Base-by-base conservation (phyloP, 1,284 basidiomycete species). In the Puccinia horiana region DNA sequence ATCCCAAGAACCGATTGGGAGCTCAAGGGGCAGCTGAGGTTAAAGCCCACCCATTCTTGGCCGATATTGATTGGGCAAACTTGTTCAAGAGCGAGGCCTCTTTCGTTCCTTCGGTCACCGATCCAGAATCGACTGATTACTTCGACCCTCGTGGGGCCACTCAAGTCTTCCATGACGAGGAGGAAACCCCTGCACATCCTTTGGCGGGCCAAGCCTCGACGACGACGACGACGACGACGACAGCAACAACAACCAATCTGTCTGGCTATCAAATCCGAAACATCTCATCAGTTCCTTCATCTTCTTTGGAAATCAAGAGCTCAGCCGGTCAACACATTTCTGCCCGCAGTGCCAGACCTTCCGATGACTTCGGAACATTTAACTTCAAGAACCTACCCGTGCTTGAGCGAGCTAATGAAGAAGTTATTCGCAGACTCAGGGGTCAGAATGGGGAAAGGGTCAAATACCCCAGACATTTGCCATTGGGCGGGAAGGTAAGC, bases 61-160 rank as follows among this genome's bases (percentile, higher is more conserved):
- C 91, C 49, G 94, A 91, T 40, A 92, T 98, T 84, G 93, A 98
- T 85, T 99, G 97, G 96, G 92, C 93, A 80, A 92, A 93, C 82
- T 91, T 99, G 83, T 94, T 93, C 4, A 92, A 91, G 11, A 91
- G 91, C 3, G 93, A 95, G 86, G 95, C 96, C 29, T 94, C 94
- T 35, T 99, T 99, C 88, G 95, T 99, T 74, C 97, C 97, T 63
- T 93, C 96, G 86, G 91, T 97, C 49, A 91, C 93, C 12, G 96
- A 99, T 87, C 95, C 95, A 0, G 96, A 98, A 88, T 97, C 94
- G 35, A 99, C 97, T 18, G 97, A 99, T 87, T 99, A 99, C 89
- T 99, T 99, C 85, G 97, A 99, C 88, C 91, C 95, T 83, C 92
- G 97, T 42, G 97, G 97, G 29, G 94, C 94, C 23, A 91, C 93